A percentile compares a stretch with the other conserved stretches of the same genome.
These are phyloP conservation scores for Gossypium schwendimanii DNA, from an alignment of 441 rosid species.

Conservation along the genomic window DNA sequence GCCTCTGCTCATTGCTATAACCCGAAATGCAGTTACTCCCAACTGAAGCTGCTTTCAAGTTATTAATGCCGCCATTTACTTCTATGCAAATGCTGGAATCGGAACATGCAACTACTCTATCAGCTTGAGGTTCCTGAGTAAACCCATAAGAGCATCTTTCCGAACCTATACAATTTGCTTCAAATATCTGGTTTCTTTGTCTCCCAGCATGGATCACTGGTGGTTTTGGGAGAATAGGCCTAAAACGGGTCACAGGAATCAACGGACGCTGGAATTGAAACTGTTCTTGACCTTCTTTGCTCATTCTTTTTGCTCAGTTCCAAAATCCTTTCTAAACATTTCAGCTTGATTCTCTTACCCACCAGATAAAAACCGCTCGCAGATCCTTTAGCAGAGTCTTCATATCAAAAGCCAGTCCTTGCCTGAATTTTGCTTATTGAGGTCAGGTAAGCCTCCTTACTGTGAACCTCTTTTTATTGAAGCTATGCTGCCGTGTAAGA, in stretches of 20 bases:
- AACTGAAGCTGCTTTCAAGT: conserved; percentile 7
- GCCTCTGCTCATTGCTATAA: conserved; percentile 11
- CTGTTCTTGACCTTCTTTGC: conserved; percentile 20
- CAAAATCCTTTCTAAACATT: not conserved
- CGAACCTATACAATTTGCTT: conserved; percentile 22
- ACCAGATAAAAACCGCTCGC: not conserved
- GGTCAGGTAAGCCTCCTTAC: conserved; percentile 11
- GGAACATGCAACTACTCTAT: conserved; percentile 9
- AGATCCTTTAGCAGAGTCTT: conserved; percentile 3
- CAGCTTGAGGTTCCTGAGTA: conserved; percentile 15
- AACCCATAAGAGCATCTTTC: conserved; percentile 25
- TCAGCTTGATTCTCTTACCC: not conserved
- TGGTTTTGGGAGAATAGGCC: conserved; percentile 28
- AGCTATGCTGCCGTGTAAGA: conserved; percentile 7
- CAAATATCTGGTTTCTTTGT: conserved; percentile 17
- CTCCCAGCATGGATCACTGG: conserved; percentile 23
- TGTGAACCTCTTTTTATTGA: conserved; percentile 8
- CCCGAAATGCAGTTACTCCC: not conserved
- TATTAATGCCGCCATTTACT: not conserved
- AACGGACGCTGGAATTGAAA: conserved; percentile 24
- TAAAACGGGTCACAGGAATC: conserved; percentile 46
- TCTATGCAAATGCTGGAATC: not conserved
- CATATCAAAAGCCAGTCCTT: not conserved
- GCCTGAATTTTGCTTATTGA: not conserved
- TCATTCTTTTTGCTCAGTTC: conserved; percentile 24